Evolutionary conservation across 2,329 filamentous ascomycete genomes (phyloP).

Genomic region (Aspergillus ustus): DNA sequence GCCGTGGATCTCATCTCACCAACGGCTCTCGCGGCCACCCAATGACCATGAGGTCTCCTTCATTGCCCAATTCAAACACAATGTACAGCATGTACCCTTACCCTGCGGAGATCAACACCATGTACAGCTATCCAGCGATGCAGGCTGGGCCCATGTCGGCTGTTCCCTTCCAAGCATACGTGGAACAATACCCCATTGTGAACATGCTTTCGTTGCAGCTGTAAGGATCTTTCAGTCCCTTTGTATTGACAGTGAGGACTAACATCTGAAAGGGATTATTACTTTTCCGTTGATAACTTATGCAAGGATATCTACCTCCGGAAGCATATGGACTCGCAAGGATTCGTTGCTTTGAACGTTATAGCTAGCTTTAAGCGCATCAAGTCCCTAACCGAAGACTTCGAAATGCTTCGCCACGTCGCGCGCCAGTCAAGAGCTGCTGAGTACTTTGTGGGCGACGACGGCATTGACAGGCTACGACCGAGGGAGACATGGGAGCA

Average conservation of each 20-base stretch:
- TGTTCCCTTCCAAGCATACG: slow-evolving; percentile 61
- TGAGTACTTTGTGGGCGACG: slow-evolving; percentile 75
- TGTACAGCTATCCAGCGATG: slow-evolving; percentile 62
- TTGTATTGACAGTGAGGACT: slow-evolving; percentile 26
- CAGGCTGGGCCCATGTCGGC: slow-evolving; percentile 61
- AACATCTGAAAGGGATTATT: slow-evolving; percentile 74
- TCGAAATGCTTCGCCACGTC: slow-evolving; percentile 73
- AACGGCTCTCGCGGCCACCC: slow-evolving; percentile 54
- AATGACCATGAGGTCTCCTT: slow-evolving; percentile 63
- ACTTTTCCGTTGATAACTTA: slow-evolving; percentile 94
- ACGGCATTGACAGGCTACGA: slow-evolving; percentile 79
- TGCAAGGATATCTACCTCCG: slow-evolving; percentile 91
- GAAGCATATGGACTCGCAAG: slow-evolving; percentile 91
- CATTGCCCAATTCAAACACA: slow-evolving; percentile 58
- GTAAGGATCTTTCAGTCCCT: slow-evolving; percentile 45
- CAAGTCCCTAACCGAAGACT: slow-evolving; percentile 71
- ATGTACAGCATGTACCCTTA: slow-evolving; percentile 54
- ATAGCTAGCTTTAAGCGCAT: slow-evolving; percentile 88
- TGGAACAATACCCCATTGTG: slow-evolving; percentile 62
- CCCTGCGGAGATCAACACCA: slow-evolving; percentile 53
- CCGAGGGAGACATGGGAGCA: slow-evolving; percentile 75
- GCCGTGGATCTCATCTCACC: slow-evolving; percentile 46
- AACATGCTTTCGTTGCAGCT: slow-evolving; percentile 65
- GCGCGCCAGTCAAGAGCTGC: slow-evolving; percentile 73
- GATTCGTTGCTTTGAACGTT: slow-evolving; percentile 80